Conservation (phyloP, 148 eudicot species). For the Camellia lanceoleosa region DNA sequence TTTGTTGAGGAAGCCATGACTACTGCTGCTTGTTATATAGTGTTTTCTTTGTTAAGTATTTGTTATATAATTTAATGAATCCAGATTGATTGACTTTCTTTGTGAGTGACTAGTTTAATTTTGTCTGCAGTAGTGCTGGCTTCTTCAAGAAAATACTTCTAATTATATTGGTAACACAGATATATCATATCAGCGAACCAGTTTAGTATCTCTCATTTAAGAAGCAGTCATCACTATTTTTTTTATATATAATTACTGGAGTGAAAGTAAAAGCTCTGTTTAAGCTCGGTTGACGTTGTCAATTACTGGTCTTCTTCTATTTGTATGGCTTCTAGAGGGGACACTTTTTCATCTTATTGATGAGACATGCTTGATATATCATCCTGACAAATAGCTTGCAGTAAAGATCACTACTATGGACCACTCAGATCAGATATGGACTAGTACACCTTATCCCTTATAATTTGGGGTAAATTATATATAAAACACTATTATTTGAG, state of each 20-base stretch:
- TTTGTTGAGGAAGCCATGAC: not conserved
- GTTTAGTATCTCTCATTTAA: not conserved
- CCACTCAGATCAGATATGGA: not conserved
- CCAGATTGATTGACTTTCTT: not conserved
- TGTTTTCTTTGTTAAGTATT: not conserved
- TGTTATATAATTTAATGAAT: not conserved
- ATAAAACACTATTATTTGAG: not conserved
- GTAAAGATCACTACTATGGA: not conserved
- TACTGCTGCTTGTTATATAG: not conserved
- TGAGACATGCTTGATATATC: not conserved
- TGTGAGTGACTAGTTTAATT: not conserved
- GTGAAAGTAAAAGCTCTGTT: not conserved
- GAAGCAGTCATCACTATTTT: not conserved
- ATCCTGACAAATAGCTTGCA: not conserved
- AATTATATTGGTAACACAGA: not conserved
- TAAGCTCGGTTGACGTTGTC: not conserved
- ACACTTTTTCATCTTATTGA: not conserved
- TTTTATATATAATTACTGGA: not conserved
- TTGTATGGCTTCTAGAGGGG: not conserved
- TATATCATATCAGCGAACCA: not conserved
- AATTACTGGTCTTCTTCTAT: not conserved
- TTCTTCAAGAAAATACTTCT: not conserved
- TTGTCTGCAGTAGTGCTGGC: slow-evolving; percentile 3
- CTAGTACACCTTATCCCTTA: not conserved
- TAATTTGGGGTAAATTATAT: not conserved